Percentiles rank a stretch among this genome's conserved stretches.
Evolutionary conservation across 768 basidiomycete genomes (phyloP).

Genomic region (Hericium coralloides): DNA sequence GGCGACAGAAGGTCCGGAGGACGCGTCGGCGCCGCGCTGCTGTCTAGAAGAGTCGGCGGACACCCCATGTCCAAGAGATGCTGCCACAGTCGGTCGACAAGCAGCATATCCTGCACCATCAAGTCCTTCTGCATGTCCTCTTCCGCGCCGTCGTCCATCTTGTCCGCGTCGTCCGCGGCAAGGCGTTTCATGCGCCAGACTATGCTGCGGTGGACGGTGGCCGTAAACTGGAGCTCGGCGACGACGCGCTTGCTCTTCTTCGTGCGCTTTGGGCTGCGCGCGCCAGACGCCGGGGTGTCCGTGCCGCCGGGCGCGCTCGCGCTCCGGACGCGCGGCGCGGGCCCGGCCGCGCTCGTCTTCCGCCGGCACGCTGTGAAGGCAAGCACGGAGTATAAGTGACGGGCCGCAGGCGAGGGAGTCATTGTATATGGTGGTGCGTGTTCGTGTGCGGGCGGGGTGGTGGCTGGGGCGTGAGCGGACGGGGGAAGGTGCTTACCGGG

Average conservation of each 20-base stretch:
- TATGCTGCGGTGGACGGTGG: conserved; percentile 13
- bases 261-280: conserved; percentile 5
- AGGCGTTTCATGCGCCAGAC: neutral
- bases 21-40: too few relatives aligned
- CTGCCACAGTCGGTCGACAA: neutral
- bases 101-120: neutral
- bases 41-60: neutral
- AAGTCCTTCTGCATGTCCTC: neutral
- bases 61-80: neutral
- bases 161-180: neutral
- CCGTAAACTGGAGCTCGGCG: conserved; percentile 12
- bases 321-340: neutral
- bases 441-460: neutral
- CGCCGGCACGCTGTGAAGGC: neutral
- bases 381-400: neutral
- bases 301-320: neutral
- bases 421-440: neutral
- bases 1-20: neutral
- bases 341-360: neutral
- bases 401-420: neutral
- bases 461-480: neutral
- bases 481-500: neutral
- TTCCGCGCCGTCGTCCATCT: neutral
- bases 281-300: neutral
- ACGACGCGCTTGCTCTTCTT: conserved; percentile 13